Evolutionary conservation across 2,329 filamentous ascomycete genomes (phyloP), one percentile per base, ranked within the genome.

Genomic region (Cercospora beticola): DNA sequence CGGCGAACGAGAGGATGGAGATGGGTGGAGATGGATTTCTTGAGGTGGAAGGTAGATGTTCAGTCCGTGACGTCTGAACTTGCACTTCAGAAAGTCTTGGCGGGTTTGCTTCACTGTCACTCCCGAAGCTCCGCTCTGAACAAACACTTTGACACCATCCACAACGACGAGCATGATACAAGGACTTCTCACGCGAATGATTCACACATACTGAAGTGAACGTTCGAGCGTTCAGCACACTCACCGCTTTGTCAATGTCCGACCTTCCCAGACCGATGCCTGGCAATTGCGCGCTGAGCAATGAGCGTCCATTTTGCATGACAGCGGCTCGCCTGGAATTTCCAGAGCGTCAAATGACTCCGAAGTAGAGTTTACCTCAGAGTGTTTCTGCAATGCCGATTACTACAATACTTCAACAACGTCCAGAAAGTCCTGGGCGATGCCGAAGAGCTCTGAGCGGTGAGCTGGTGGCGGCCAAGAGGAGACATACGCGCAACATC

Each of bases 91-190:
- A 3, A 56, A 56, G 49, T 56, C 49, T 56, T 56, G 33, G 26
- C 23, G 33, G 6, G 21, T 43, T 16, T 43, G 16, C 36, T 43
- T n/a, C 36, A n/a, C 3, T 43, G 36, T 43, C 23, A 31, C 43
- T 14, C 40, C 60, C 60, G 36, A 52, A 62, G 60, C 60, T 62
- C 60, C 60, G 60, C 36, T 31, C 26, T n/a, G 36, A 43, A 43
- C 36, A 56, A 16, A 16, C 23, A 30, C 12, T 30, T 56, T 28
- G 12, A 56, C 3, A 16, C 21, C 23, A 4, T 52, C 12, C 9
- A 52, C 46, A 26, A 21, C 46, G 5, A 23, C 46, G 18, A 52
- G 21, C 46, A 52, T 23, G 21, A 12, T 23, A 23, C 10, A 12
- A 23, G 10, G 21, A 49, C 23, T 3, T 30, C 23, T 56, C 14